These are phyloP conservation scores for Cucurbita pepo DNA, from an alignment of 306 rosid genomes.

Conservation along the genomic window DNA sequence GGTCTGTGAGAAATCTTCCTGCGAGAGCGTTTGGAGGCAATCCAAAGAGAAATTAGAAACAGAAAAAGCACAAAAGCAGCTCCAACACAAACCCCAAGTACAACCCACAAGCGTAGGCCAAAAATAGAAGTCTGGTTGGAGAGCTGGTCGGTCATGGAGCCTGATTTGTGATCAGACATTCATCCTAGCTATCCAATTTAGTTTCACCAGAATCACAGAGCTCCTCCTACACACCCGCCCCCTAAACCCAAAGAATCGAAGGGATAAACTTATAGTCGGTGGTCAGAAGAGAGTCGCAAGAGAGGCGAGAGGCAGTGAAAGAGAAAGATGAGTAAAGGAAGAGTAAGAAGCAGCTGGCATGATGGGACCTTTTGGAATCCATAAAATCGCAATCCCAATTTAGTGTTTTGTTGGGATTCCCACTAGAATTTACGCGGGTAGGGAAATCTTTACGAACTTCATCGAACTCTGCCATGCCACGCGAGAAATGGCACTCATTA, in stretches of 20 bases:
- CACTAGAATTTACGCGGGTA: not conserved
- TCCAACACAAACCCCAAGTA: slow-evolving; percentile 57
- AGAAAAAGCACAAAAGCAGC: slow-evolving; percentile 56
- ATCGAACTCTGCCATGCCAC: not conserved
- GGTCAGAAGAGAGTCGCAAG: not conserved
- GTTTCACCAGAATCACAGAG: not conserved
- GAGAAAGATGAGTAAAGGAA: not conserved
- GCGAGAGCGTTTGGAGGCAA: slow-evolving; percentile 48
- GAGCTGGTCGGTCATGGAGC: slow-evolving; percentile 51
- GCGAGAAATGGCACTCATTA: not conserved
- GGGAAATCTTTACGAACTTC: not conserved
- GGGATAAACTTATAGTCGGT: not conserved
- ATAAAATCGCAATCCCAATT: not conserved
- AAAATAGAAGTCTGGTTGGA: slow-evolving; percentile 66
- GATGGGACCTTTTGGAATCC: slow-evolving; percentile 29
- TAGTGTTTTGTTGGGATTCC: not conserved
- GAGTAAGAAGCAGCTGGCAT: slow-evolving; percentile 44
- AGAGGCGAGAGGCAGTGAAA: not conserved
- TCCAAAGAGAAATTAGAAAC: slow-evolving; percentile 50
- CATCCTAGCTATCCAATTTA: not conserved
- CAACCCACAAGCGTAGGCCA: slow-evolving; percentile 58
- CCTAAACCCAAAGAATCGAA: not conserved
- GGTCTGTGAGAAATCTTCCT: slow-evolving; percentile 15
- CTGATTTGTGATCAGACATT: slow-evolving; percentile 19
- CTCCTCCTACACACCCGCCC: not conserved